Evolutionary conservation across 345 rosid genomes (phyloP).

Genomic region (Arabis hirsuta): DNA sequence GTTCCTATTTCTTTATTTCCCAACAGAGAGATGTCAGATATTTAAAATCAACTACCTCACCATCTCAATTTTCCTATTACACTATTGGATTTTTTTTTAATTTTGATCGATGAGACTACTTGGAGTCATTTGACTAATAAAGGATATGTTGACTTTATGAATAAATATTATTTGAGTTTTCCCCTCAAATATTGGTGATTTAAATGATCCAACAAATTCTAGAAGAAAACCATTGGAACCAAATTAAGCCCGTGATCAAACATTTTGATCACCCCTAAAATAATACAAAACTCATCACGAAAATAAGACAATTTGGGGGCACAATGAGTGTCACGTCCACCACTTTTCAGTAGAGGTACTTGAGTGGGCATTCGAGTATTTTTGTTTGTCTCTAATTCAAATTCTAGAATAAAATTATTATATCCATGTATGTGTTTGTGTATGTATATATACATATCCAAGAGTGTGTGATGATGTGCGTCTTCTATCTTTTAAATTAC

Average conservation of each 20-base stretch:
- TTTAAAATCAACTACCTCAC: conserved; percentile 7
- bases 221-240: not conserved
- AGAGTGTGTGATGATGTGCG: conserved; percentile 25
- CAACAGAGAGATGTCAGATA: not conserved
- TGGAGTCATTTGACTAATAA: conserved; percentile 26
- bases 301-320: conserved; percentile 25
- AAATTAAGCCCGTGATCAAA: conserved; percentile 2
- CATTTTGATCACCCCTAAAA: conserved; percentile 7
- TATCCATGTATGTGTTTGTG: not conserved
- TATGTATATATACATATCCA: not conserved
- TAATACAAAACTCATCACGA: conserved; percentile 28
- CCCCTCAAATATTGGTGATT: not conserved
- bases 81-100: not conserved
- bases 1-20: not conserved
- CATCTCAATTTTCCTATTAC: not conserved
- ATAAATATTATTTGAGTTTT: not conserved
- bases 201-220: not conserved
- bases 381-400: conserved; percentile 40
- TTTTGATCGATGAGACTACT: not conserved
- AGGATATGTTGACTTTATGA: conserved; percentile 20
- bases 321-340: conserved; percentile 38
- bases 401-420: not conserved
- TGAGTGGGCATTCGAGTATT: conserved; percentile 45
- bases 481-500: conserved; percentile 7
- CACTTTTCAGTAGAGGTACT: conserved; percentile 36